These are phyloP conservation scores for Sordariomycetes sp. DNA, from an alignment of 2,329 filamentous ascomycete species.

Conservation along the genomic window DNA sequence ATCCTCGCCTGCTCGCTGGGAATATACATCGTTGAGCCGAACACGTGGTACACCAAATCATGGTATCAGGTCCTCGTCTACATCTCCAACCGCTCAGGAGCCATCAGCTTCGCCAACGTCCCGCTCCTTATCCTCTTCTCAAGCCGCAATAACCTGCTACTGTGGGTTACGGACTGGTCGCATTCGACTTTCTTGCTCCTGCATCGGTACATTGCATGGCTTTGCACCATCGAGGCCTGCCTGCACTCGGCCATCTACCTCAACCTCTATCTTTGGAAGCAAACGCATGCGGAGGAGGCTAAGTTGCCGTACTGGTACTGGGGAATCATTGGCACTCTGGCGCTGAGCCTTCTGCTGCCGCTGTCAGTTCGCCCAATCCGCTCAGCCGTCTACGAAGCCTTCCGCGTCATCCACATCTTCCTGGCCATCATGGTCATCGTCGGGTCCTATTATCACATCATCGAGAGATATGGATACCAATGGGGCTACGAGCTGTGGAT, in stretches of 20 bases:
- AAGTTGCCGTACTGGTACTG: conserved; percentile 26
- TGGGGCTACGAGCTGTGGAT: too few relatives aligned
- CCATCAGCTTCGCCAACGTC: conserved; percentile 27
- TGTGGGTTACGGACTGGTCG: conserved; percentile 37
- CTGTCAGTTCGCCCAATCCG: too few relatives aligned
- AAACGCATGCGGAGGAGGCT: conserved; percentile 15
- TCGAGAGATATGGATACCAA: too few relatives aligned
- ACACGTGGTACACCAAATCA: conserved; percentile 12
- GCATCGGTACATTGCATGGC: conserved; percentile 36
- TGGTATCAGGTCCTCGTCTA: conserved; percentile 19
- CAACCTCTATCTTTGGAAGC: conserved; percentile 15
- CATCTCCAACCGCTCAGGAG: conserved; percentile 29
- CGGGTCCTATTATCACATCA: too few relatives aligned
- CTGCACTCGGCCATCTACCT: conserved; percentile 34
- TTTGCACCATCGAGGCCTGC: conserved; percentile 32
- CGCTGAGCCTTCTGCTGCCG: too few relatives aligned
- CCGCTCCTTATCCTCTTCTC: conserved; percentile 34
- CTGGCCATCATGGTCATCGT: too few relatives aligned
- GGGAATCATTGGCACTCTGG: conserved; percentile 28
- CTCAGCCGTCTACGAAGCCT: too few relatives aligned
- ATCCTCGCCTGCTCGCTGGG: conserved; percentile 20
- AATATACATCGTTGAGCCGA: not conserved
- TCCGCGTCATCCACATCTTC: too few relatives aligned
- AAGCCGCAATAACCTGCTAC: conserved; percentile 35
- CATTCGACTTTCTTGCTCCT: conserved; percentile 34